These are phyloP conservation scores for Diaporthe caulivora DNA, from an alignment of 2,329 filamentous ascomycete species.

Conservation along the genomic window DNA sequence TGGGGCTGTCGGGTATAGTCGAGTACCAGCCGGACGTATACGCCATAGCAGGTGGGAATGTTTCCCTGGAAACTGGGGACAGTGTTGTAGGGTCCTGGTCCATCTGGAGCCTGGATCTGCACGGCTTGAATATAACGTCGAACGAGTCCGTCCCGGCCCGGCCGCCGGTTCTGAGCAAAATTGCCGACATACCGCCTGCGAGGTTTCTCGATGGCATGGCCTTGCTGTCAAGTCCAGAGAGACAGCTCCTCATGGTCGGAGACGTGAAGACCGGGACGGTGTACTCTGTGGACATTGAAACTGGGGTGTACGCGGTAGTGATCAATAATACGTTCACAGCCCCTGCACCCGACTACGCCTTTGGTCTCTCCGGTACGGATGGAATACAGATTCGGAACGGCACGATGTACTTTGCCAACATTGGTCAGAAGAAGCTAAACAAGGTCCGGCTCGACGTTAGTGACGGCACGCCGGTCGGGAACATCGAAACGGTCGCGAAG, in stretches of 20 bases:
- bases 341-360: constrained; percentile 32
- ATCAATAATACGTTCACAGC: constrained; percentile 45
- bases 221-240: constrained; percentile 36
- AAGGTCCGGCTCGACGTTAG: constrained; percentile 40
- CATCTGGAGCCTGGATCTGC: constrained; percentile 43
- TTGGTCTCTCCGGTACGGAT: constrained; percentile 42
- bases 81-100: constrained; percentile 40
- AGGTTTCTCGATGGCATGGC: constrained; percentile 47
- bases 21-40: constrained; percentile 50
- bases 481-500: constrained; percentile 37
- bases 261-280: constrained; percentile 44
- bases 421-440: constrained; percentile 42
- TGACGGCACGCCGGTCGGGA: constrained; percentile 39
- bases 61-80: constrained; percentile 40
- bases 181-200: constrained; percentile 42
- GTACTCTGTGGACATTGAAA: constrained; percentile 43
- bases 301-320: constrained; percentile 42
- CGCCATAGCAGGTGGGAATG: constrained; percentile 47
- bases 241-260: constrained; percentile 41
- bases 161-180: constrained; percentile 41
- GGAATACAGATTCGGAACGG: constrained; percentile 44
- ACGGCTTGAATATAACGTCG: constrained; percentile 42
- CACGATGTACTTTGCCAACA: constrained; percentile 46
- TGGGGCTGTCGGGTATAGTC: constrained; percentile 51
- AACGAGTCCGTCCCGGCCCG: constrained; percentile 31